A percentile compares a stretch with the other conserved stretches of the same genome.
Evolutionary conservation across 352 stramenopile species (phyloP).

Genomic region (Globisporangium cylindrosporum): DNA sequence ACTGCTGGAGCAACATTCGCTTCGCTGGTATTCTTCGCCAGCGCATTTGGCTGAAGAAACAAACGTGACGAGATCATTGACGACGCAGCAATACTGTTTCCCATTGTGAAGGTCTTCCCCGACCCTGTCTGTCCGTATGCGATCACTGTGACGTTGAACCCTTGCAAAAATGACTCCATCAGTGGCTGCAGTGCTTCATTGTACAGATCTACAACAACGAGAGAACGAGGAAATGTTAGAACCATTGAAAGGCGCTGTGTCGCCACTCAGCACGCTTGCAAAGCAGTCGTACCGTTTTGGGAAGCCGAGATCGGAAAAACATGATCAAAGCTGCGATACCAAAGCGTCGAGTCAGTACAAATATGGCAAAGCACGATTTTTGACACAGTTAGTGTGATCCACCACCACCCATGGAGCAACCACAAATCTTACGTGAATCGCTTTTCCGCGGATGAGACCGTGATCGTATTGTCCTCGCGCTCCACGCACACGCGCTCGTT

Average conservation of each 20-base stretch:
- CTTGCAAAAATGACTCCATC: slow-evolving; percentile 81
- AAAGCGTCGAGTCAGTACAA: neutral
- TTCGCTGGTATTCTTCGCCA: slow-evolving; percentile 1
- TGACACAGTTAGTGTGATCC: neutral
- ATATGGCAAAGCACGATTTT: neutral
- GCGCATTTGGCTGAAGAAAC: slow-evolving; percentile 21
- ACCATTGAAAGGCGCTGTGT: neutral
- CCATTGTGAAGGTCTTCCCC: slow-evolving; percentile 86
- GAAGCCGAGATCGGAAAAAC: slow-evolving; percentile 60
- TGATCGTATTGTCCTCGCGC: slow-evolving; percentile 33
- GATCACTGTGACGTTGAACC: slow-evolving; percentile 89
- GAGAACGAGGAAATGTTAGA: neutral
- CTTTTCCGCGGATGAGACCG: slow-evolving; percentile 38
- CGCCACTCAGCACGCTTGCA: neutral
- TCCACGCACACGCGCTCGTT: slow-evolving; percentile 48
- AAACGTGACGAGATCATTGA: slow-evolving; percentile 35
- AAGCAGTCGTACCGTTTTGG: slow-evolving; percentile 34
- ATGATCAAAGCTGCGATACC: slow-evolving; percentile 65
- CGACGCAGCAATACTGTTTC: slow-evolving; percentile 56
- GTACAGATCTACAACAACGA: slow-evolving; percentile 46
- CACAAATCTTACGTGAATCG: slow-evolving; percentile 56
- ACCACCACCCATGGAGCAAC: neutral
- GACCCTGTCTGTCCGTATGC: slow-evolving; percentile 85
- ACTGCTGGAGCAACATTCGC: too few species aligned
- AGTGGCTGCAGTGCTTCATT: slow-evolving; percentile 69